These are phyloP conservation scores for Suillus subaureus DNA, from an alignment of 768 basidiomycete species.

Conservation along the genomic window DNA sequence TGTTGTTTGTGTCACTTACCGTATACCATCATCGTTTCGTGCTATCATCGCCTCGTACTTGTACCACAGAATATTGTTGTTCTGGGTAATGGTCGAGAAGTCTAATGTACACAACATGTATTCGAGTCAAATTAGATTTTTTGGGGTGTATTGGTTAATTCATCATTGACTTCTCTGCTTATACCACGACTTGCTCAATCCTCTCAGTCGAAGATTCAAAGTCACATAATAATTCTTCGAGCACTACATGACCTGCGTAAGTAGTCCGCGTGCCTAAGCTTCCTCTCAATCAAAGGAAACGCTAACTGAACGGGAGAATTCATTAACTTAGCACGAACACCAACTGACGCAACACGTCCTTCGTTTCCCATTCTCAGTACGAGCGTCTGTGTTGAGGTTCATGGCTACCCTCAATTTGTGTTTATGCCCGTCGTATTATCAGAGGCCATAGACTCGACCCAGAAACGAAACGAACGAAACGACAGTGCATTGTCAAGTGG, in stretches of 20 bases:
- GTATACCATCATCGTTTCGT: slow-evolving; percentile 5
- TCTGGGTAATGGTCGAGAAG: neutral
- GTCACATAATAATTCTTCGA: neutral
- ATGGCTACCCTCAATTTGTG: no score
- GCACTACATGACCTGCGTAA: neutral
- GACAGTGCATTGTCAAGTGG: neutral
- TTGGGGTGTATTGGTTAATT: neutral
- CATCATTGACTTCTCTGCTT: neutral
- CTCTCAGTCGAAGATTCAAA: no score
- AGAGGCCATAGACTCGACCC: no score
- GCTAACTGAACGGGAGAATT: neutral
- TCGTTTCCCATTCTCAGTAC: neutral
- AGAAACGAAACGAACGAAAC: neutral
- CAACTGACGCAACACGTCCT: neutral
- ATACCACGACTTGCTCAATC: neutral
- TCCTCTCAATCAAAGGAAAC: neutral
- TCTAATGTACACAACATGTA: neutral
- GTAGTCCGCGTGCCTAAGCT: neutral
- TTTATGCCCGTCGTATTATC: no score
- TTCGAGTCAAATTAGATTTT: neutral
- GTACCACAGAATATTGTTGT: neutral
- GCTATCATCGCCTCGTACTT: neutral
- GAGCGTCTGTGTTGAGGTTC: no score
- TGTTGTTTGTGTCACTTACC: slow-evolving; percentile 1
- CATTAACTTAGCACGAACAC: neutral